Base-by-base conservation (phyloP, 2,329 filamentous ascomycete species). In the Rachicladosporium sp. region DNA sequence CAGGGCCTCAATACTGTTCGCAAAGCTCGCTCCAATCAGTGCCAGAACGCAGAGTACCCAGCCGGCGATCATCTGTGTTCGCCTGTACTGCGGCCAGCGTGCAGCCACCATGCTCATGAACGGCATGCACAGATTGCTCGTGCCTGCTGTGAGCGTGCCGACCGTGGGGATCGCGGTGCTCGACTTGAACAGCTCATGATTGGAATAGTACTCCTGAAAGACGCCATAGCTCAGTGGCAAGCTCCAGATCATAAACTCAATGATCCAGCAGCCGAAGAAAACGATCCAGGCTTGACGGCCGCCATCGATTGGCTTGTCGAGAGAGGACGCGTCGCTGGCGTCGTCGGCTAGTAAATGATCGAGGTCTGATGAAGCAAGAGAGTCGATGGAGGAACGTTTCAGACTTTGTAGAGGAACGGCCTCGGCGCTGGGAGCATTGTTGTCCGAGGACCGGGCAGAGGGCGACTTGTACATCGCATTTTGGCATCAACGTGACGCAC, bases 191-290 rank as follows among this genome's bases (percentile, higher is more conserved):
- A 73, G 71, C 3, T 67, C 66, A 43, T 78, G 67, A 2, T 65
- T 70, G 31, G 65, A 70, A 54, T 84, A 84, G 56, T 81, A 80
- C 38, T 78, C 69, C 48, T 82, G 78, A 50, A 84, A 83, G 19
- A 85, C 68, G 33, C 80, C 80, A 53, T 78, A 85, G 0, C 76
- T 69, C 41, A 78, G 77, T 0, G 77, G 73, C 41, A 83, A 81
- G 2, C 78, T 78, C 15, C 15, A 19, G 15, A 19, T 19, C 15
- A 19, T 19, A 19, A 19, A 19, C 15, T 19, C 15, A 75, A 60
- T 19, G 15, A 19, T 19, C 15, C 15, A 19, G 15, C 15, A 19
- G 15, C 15, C 15, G 15, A 19, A 19, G 15, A 19, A 19, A 19
- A 19, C 15, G 15, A 19, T 19, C 15, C 15, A 19, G 15, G 15